phyloP scores from a whole-genome alignment of 2,329 filamentous ascomycete species.

The Myriosclerotinia scirpicola region DNA sequence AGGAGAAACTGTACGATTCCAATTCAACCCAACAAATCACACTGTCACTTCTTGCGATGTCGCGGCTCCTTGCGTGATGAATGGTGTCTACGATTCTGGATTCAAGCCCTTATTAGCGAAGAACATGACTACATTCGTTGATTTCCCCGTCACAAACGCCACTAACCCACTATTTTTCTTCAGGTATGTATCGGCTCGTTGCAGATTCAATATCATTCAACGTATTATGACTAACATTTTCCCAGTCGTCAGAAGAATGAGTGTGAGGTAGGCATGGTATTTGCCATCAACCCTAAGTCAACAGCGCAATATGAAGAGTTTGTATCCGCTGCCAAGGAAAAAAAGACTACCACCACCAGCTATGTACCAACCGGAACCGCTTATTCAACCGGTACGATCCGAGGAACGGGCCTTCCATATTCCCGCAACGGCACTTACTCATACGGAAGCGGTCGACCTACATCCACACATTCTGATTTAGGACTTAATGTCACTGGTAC shows the following conservation, averaged over 20 bases:
- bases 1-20: slow-evolving; percentile 26
- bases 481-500: slow-evolving; percentile 9
- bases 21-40: slow-evolving; percentile 24
- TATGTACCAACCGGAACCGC: slow-evolving; percentile 11
- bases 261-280: slow-evolving; percentile 28
- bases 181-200: slow-evolving; percentile 11
- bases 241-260: slow-evolving; percentile 22
- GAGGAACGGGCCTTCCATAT: slow-evolving; percentile 9
- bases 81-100: slow-evolving; percentile 25
- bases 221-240: slow-evolving; percentile 11
- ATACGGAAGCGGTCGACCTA: slow-evolving; percentile 9
- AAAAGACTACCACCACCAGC: neutral
- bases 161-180: slow-evolving; percentile 21
- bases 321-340: slow-evolving; percentile 15
- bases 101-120: slow-evolving; percentile 20
- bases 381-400: neutral
- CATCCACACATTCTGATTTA: neutral
- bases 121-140: slow-evolving; percentile 23
- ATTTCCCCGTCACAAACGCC: slow-evolving; percentile 25
- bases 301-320: slow-evolving; percentile 19
- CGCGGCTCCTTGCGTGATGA: slow-evolving; percentile 19
- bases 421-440: slow-evolving; percentile 18
- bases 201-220: neutral
- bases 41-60: slow-evolving; percentile 24
- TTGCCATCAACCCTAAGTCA: slow-evolving; percentile 25